Base-by-base conservation (phyloP, 306 rosid species). In the Delonix regia region DNA sequence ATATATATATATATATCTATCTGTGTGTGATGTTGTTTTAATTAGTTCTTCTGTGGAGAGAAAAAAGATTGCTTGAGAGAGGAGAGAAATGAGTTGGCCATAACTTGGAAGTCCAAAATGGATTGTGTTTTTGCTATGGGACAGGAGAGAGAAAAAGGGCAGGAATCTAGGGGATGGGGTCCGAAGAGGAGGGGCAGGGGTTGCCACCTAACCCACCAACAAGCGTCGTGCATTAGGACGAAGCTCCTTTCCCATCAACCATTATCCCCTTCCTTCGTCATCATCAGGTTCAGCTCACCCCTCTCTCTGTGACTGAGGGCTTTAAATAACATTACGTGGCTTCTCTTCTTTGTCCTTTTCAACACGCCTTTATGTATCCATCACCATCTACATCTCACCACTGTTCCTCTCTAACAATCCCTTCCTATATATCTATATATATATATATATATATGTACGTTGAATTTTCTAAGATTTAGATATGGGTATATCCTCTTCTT, bases 131-230 rank as follows among this genome's bases (percentile, higher is more conserved):
- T 56, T 4, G 9, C n/a, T 6, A 9, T 1, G 12, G 44, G 44
- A 6, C 22, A 14, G 38, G 47, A 22, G 44, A 41, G 78, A 49
- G 68, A 41, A 18, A 69, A 60, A 56, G 76, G 76, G 83, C 80
- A 87, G 91, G 92, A 91, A 89, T 88, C 91, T 80, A 49, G 76
- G 87, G 87, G 84, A 86, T 83, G 88, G 89, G 94, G 94, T 78
- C 94, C 94, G 83, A 80, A 12, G 87, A 47, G 78, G 85, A 85
- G 90, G 91, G 94, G 87, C 97, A 88, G 97, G 89, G 97, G 65
- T 87, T 89, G 98, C 87, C 85, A 87, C 94, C 97, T 80, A 89
- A 93, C 91, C 98, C 90, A 89, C 97, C 98, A 93, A 91, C 97
- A 93, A 34, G 85, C 81, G 88, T 91, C 97, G 88, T 93, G 98